Base-by-base conservation (phyloP, 2,329 filamentous ascomycete genomes). In the Fusarium papillatum region DNA sequence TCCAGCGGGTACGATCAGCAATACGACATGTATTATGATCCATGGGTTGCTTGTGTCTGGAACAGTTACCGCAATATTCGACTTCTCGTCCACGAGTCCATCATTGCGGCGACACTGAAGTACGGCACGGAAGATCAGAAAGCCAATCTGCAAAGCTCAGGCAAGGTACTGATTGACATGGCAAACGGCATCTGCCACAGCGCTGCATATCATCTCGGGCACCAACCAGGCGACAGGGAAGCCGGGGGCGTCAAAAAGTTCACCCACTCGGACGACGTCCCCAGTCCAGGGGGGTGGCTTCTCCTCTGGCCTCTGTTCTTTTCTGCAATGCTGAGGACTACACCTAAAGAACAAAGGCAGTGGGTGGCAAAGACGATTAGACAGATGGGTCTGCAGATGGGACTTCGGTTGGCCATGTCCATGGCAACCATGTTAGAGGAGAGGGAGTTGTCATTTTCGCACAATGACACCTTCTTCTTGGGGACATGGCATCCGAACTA, bases 241-340 rank as follows among this genome's bases (percentile, higher is more conserved):
- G 46, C 16, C 1, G 46, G 29, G 3, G 7, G 65, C 5, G 31
- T 60, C 19, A 16, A 19, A 3, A 29, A 68, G n/a, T 19, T 31
- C 14, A 14, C 24, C 19, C 8, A 38, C 14, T 13, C 19, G 5
- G 60, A 43, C 4, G 19, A 22, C 1, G 48, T 36, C 5, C 68
- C 73, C 7, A 70, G 29, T 19, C 76, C 75, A 0, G 73, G 76
- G 10, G 75, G 66, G 0, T 78, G 64, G 46, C 34, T 78, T 5
- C 68, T 78, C 4, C 57, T 78, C 1, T 78, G 75, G 76, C 76
- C 76, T 13, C 14, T 76, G 0, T 78, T 78, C 61, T 74, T 75
- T 6, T 66, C 76, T 1, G 73, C 69, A 1, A 69, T 77, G 29
- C 53, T 71, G 19, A 70, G 74, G 9, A 78, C 76, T 4, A 69